Evolutionary conservation across 2,329 filamentous ascomycete species (phyloP), one percentile per base, ranked within the genome.

Genomic region (Coniosporium tulheliwenetii): DNA sequence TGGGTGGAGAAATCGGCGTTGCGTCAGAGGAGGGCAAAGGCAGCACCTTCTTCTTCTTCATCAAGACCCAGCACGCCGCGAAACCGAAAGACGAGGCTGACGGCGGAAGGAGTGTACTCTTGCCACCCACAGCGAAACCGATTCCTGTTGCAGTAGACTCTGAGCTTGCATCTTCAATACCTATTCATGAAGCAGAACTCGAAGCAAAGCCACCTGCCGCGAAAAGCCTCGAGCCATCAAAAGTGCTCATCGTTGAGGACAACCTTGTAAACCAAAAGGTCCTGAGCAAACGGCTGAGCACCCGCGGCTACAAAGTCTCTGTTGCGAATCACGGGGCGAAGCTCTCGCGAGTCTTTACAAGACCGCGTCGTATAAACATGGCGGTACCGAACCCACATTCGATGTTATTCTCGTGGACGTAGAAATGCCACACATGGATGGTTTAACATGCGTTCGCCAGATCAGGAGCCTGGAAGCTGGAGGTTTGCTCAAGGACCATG

Each of bases 1-100:
- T 61, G 45, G 64, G 64, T 16, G 65, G 65, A 5, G 62, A 66
- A 33, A 66, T 68, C 37, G 64, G 65, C 2, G 64, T 66, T 10
- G 53, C 52, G 2, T 63, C 61, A 4, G 43, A 47, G 4, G 47
- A 55, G 5, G 60, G 58, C 1, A 42, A 57, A 30, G 58, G 58
- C 2, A 61, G 57, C 9, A 65, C 60, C 0, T 67, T 68, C 43
- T 62, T 57, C 1, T 67, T 67, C 48, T 67, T 64, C 47, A 56
- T 66, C 49, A 58, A 59, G 38, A 49, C 56, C 1, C 45, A 52
- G 30, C 50, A 56, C 7, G 51, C 50, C 7, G 43, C 52, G 16
- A 43, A 15, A 30, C 37, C 37, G 37, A 31, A 5, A 8, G 16
- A 15, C 10, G 36, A 15, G 36, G 36, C 36, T 5, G 36, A 37